A percentile compares a stretch with the other conserved stretches of the same genome.
Conservation (phyloP, 2,329 filamentous ascomycete species). For the Sporothrix globosa region DNA sequence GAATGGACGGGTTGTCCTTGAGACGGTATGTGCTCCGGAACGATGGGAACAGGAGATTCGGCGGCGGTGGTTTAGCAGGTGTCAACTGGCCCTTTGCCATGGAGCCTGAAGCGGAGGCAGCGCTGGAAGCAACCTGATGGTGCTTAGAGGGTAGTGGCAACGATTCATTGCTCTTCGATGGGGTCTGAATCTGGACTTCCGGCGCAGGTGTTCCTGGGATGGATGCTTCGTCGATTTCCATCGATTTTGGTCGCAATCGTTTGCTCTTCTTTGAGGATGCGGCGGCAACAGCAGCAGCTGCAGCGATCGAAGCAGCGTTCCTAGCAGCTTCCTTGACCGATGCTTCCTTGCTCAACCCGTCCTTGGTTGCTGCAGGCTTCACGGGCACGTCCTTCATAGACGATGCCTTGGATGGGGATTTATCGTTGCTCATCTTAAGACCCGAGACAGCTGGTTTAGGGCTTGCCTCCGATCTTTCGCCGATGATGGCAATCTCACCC, state of each 20-base stretch:
- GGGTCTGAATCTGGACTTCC: constrained; percentile 4
- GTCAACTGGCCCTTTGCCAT: constrained; percentile 12
- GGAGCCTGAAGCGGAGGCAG: background rate
- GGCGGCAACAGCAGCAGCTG: constrained; percentile 30
- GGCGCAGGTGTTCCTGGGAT: constrained; percentile 38
- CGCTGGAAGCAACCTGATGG: background rate
- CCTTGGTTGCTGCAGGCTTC: constrained; percentile 31
- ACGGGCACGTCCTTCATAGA: constrained; percentile 43
- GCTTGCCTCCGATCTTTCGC: constrained; percentile 60
- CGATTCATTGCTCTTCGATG: constrained; percentile 1
- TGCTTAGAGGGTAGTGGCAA: background rate
- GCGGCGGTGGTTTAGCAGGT: constrained; percentile 48
- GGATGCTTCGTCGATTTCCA: constrained; percentile 51
- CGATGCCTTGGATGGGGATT: constrained; percentile 44
- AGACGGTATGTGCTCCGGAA: constrained; percentile 70
- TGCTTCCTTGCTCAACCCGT: constrained; percentile 11
- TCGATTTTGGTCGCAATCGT: constrained; percentile 51
- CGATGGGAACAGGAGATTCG: constrained; percentile 70
- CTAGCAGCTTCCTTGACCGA: constrained; percentile 16
- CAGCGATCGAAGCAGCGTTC: constrained; percentile 15
- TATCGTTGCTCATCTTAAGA: constrained; percentile 48
- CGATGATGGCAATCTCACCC: constrained; percentile 61
- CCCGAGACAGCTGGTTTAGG: constrained; percentile 52
- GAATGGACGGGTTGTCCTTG: constrained; percentile 68
- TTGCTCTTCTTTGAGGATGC: constrained; percentile 49